Conservation (phyloP, 2,329 filamentous ascomycete species). For the Aspergillus brunneoviolaceus region DNA sequence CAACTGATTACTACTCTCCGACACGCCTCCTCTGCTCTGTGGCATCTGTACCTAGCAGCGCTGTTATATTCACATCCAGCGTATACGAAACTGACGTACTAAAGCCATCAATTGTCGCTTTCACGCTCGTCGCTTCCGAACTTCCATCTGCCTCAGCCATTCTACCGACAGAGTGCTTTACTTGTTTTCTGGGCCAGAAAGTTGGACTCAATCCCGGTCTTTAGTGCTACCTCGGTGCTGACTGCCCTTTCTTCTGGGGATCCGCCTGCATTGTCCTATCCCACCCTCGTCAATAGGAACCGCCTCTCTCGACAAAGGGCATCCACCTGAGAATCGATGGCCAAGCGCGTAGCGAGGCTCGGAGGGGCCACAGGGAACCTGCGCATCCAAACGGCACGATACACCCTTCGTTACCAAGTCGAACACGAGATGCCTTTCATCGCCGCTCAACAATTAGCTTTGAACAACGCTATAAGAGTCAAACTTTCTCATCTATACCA, state of each 20-base stretch:
- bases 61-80: no score
- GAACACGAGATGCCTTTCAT: constrained; percentile 21
- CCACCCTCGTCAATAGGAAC: background rate
- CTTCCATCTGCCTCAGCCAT: background rate
- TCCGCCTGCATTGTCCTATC: background rate
- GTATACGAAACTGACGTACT: no score
- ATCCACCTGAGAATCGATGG: no score
- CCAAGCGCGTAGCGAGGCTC: no score
- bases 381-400: background rate
- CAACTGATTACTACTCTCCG: no score
- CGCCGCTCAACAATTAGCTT: constrained; percentile 4
- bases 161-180: background rate
- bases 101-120: background rate
- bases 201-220: no score
- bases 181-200: background rate
- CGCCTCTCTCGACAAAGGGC: no score
- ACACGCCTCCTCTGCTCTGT: no score
- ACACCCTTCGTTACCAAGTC: background rate
- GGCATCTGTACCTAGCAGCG: no score
- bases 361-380: background rate
- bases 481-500: constrained; percentile 39
- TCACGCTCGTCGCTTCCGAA: background rate
- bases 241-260: background rate
- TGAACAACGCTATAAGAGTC: constrained; percentile 35
- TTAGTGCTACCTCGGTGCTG: background rate